phyloP scores from a whole-genome alignment of 352 stramenopile species.

The Globisporangium cylindrosporum region DNA sequence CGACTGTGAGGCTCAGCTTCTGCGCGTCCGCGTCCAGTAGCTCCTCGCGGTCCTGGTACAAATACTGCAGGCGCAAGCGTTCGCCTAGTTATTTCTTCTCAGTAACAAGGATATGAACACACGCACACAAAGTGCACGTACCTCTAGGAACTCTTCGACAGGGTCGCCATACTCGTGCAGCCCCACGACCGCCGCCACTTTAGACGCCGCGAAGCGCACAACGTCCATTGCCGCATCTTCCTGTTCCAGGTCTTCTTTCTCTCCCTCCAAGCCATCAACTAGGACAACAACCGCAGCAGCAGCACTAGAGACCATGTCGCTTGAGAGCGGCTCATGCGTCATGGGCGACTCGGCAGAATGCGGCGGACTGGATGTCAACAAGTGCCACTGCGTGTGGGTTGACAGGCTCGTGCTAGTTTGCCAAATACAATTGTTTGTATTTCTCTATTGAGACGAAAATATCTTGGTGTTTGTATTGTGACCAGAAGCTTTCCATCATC shows the following conservation, averaged over 20 bases:
- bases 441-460: not conserved
- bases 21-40: conserved; percentile 46
- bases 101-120: not conserved
- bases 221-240: conserved; percentile 2
- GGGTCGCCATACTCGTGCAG: conserved; percentile 72
- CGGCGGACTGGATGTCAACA: not conserved
- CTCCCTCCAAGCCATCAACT: not conserved
- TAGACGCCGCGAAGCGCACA: conserved; percentile 68
- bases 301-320: not conserved
- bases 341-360: not conserved
- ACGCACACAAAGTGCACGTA: conserved; percentile 7
- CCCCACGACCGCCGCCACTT: conserved; percentile 61
- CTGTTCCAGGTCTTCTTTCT: not conserved
- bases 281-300: not conserved
- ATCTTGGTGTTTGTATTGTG: not conserved
- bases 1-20: conserved; percentile 38
- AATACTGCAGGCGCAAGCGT: conserved; percentile 24
- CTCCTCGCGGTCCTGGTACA: conserved; percentile 68
- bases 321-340: not conserved
- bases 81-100: not conserved
- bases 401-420: not conserved
- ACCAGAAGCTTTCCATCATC: not conserved
- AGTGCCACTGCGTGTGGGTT: not conserved
- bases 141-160: conserved; percentile 44
- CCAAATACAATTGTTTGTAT: not conserved